These are phyloP conservation scores for Uncinocarpus reesii DNA, from an alignment of 2,329 filamentous ascomycete species.

Conservation along the genomic window DNA sequence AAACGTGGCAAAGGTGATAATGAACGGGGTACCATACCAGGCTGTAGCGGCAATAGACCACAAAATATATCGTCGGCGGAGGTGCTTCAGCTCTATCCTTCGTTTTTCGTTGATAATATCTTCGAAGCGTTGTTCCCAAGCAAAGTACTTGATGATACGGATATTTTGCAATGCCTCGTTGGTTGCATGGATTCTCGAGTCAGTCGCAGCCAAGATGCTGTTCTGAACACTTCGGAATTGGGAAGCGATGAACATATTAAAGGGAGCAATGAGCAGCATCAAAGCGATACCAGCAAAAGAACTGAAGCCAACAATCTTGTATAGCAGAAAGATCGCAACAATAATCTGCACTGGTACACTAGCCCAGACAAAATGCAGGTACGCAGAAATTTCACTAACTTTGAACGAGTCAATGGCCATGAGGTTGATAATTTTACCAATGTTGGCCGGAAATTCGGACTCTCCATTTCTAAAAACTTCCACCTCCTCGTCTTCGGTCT, in stretches of 20 bases:
- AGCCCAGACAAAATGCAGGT: conserved; percentile 91
- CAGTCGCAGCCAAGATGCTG: conserved; percentile 81
- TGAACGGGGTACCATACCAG: conserved; percentile 89
- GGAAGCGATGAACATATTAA: conserved; percentile 81
- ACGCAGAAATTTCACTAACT: conserved; percentile 86
- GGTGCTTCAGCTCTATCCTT: conserved; percentile 60
- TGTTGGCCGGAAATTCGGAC: conserved; percentile 68
- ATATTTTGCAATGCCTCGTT: conserved; percentile 98
- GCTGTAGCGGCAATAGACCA: conserved; percentile 88
- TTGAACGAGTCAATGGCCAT: conserved; percentile 99
- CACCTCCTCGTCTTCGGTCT: conserved; percentile 29
- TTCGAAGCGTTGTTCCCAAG: conserved; percentile 89
- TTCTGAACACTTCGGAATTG: conserved; percentile 82
- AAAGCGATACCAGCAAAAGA: conserved; percentile 86
- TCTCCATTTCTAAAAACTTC: conserved; percentile 21
- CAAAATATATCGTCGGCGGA: conserved; percentile 75
- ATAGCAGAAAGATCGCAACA: conserved; percentile 71
- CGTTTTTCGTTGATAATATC: conserved; percentile 83
- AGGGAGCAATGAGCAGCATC: conserved; percentile 76
- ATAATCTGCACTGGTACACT: conserved; percentile 79
- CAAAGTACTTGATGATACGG: conserved; percentile 98
- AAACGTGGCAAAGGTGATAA: conserved; percentile 96
- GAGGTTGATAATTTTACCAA: conserved; percentile 97
- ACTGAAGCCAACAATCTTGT: conserved; percentile 80
- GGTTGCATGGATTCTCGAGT: conserved; percentile 89